phyloP scores from a whole-genome alignment of 768 basidiomycete species.

The Leccinum subtestaceum region DNA sequence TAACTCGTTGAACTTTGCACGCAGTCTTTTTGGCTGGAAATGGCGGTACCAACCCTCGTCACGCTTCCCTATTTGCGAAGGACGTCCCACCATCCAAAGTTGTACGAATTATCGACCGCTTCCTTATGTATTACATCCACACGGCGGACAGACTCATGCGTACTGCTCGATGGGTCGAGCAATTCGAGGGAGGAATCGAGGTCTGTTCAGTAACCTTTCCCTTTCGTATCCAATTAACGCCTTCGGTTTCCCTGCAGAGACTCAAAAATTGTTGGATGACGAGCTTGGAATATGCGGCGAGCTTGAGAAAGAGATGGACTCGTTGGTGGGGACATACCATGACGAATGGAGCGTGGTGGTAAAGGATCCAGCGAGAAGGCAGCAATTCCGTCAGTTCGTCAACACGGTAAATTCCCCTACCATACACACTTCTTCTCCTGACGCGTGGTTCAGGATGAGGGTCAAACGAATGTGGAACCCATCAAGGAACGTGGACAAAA shows the following conservation, averaged over 20 bases:
- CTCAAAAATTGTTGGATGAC: conserved; percentile 64
- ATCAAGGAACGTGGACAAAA: conserved; percentile 60
- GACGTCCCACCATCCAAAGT: conserved; percentile 69
- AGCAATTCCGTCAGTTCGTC: conserved; percentile 60
- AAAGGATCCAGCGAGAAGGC: conserved; percentile 45
- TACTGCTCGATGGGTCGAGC: conserved; percentile 73
- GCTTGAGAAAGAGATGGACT: conserved; percentile 63
- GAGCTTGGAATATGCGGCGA: conserved; percentile 69
- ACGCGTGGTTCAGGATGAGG: not conserved
- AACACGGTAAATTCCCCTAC: conserved; percentile 45
- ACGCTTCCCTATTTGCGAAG: conserved; percentile 62
- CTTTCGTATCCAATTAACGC: not conserved
- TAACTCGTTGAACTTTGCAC: not conserved
- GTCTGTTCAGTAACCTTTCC: conserved; percentile 25
- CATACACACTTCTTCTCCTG: not conserved
- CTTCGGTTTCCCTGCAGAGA: conserved; percentile 40
- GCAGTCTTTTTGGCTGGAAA: conserved; percentile 58
- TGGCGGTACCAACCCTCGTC: conserved; percentile 59
- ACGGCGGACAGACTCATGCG: conserved; percentile 71
- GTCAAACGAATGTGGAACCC: conserved; percentile 29
- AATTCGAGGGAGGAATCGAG: conserved; percentile 66
- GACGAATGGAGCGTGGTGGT: conserved; percentile 73
- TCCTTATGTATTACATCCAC: conserved; percentile 65
- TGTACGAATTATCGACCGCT: conserved; percentile 60
- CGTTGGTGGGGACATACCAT: conserved; percentile 60